These are phyloP conservation scores for Penicillium parvum DNA, from an alignment of 495 filamentous ascomycete genomes.

Conservation along the genomic window DNA sequence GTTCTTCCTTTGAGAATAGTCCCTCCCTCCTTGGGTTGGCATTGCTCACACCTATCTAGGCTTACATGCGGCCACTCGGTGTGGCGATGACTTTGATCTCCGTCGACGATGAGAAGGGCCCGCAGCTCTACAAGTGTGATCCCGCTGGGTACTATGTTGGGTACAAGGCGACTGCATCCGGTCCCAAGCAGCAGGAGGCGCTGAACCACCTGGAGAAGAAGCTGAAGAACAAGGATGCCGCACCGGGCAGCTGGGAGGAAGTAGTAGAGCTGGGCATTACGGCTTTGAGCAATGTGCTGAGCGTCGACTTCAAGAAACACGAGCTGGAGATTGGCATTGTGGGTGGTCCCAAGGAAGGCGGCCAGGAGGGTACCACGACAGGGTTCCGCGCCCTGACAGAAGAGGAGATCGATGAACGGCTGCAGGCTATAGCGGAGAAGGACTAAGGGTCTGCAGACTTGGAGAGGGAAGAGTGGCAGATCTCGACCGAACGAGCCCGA, in stretches of 20 bases:
- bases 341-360: conserved; percentile 73
- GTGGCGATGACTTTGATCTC: conserved; percentile 94
- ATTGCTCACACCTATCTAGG: conserved; percentile 46
- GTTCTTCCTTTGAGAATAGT: conserved; percentile 21
- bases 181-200: conserved; percentile 97
- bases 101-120: conserved; percentile 84
- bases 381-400: conserved; percentile 86
- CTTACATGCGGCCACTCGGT: conserved; percentile 96
- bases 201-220: conserved; percentile 98
- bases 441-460: conserved; percentile 54
- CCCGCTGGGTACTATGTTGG: conserved; percentile 96
- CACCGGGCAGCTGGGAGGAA: conserved; percentile 91
- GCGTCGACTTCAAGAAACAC: conserved; percentile 98
- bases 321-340: conserved; percentile 98
- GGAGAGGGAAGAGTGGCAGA: not conserved
- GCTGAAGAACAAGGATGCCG: conserved; percentile 97
- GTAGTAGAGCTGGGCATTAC: conserved; percentile 96
- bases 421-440: conserved; percentile 98
- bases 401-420: conserved; percentile 95
- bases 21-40: conserved; percentile 7
- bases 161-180: conserved; percentile 95
- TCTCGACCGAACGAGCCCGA: conserved; percentile 1
- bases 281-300: conserved; percentile 89
- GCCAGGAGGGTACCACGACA: conserved; percentile 70
- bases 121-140: conserved; percentile 98